Evolutionary conservation across 2,329 filamentous ascomycete genomes (phyloP).

Genomic region (Tolypocladium sp.): DNA sequence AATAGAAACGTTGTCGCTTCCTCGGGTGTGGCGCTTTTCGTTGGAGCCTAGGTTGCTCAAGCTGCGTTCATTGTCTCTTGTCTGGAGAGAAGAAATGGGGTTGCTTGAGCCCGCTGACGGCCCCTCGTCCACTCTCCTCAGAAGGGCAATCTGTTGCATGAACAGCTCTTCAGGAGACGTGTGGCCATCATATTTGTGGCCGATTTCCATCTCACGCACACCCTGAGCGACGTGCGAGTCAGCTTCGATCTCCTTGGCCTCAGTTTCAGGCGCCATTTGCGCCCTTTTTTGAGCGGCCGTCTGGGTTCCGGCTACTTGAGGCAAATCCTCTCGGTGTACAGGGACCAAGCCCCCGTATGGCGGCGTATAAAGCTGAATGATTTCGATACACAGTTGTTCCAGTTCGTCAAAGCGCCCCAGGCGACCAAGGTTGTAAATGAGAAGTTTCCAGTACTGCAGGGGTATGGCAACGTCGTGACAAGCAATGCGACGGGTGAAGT

Average conservation of each 20-base stretch:
- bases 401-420: constrained; percentile 34
- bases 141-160: not conserved
- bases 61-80: not conserved
- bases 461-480: constrained; percentile 24
- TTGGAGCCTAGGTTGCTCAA: not conserved
- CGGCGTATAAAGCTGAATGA: constrained; percentile 29
- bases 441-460: constrained; percentile 29
- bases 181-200: not conserved
- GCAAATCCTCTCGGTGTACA: constrained; percentile 35
- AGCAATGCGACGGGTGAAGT: constrained; percentile 16
- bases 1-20: not conserved
- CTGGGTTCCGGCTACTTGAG: constrained; percentile 3
- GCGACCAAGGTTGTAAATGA: constrained; percentile 35
- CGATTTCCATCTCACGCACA: not conserved
- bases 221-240: not conserved
- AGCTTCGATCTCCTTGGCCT: not conserved
- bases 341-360: constrained; percentile 25
- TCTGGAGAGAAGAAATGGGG: too few relatives aligned
- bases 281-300: not conserved
- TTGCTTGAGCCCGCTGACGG: not conserved
- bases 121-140: not conserved
- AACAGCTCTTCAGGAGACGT: not conserved
- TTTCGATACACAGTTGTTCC: constrained; percentile 31
- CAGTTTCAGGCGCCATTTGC: not conserved
- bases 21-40: not conserved